These are phyloP conservation scores for Xylaria nigripes DNA, from an alignment of 495 filamentous ascomycete species.

Conservation along the genomic window DNA sequence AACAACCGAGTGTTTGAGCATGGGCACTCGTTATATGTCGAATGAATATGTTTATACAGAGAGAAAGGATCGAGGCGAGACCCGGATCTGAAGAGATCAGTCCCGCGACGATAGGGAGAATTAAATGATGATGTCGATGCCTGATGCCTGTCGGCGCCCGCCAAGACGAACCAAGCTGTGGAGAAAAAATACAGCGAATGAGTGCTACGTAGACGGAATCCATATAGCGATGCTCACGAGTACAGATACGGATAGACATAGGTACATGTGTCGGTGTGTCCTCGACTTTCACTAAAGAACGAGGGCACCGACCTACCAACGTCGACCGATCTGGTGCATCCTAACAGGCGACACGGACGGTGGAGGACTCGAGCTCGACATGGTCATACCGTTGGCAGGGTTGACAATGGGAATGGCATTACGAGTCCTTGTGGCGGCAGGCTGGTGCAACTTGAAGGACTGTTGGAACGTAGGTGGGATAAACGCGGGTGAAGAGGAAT, in stretches of 20 bases:
- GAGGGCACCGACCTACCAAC: constrained; percentile 40
- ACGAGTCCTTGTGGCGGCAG: constrained; percentile 73
- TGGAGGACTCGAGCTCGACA: constrained; percentile 87
- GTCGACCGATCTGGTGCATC: constrained; percentile 58
- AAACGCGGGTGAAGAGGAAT: constrained; percentile 64
- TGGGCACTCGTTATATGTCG: constrained; percentile 29
- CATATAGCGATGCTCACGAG: constrained; percentile 25
- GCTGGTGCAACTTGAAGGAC: constrained; percentile 74
- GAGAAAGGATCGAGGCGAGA: constrained; percentile 21
- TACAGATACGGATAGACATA: constrained; percentile 15
- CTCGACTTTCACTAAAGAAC: constrained; percentile 20
- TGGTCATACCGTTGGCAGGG: constrained; percentile 77
- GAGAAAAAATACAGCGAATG: constrained; percentile 19
- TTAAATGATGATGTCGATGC: constrained; percentile 23
- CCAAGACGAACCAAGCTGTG: constrained; percentile 26
- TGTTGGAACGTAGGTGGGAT: constrained; percentile 50
- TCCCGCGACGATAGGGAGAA: constrained; percentile 18
- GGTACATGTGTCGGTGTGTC: constrained; percentile 17
- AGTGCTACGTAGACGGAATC: constrained; percentile 20
- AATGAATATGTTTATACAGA: constrained; percentile 30
- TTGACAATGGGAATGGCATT: constrained; percentile 99
- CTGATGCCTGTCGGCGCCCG: constrained; percentile 26
- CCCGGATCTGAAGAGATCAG: constrained; percentile 14
- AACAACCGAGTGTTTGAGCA: constrained; percentile 12
- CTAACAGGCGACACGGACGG: constrained; percentile 78